Evolutionary conservation across 805 yeast species (phyloP), one percentile per base, ranked within the genome.

Genomic region (Candida silvatica): DNA sequence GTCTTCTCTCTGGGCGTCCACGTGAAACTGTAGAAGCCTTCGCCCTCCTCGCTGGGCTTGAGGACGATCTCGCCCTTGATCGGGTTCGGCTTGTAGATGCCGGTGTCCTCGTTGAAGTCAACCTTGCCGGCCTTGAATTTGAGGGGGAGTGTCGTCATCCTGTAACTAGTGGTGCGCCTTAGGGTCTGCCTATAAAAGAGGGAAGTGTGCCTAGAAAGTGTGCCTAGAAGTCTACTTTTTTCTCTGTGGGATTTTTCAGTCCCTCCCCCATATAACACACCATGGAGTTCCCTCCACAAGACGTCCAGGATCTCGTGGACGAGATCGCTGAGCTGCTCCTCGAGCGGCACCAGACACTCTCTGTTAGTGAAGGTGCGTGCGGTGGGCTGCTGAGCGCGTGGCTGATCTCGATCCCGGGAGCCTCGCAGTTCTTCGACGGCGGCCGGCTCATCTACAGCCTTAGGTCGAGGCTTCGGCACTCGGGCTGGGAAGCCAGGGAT

Each of bases 331-430:
- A 53, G 24, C 61, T 77, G 4, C 64, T 85, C 17, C 57, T 71
- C 15, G 51, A 54, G 15, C 62, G 76, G 19, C 56, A 66, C 11
- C 77, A 79, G 51, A 81, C 94, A 1, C 59, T 85, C 17, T 83
- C 94, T 0, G 80, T 82, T 1, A 77, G 88, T 5, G 95, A 85
- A 48, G 87, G 88, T 3, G 94, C 95, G 0, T 85, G 95, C 54
- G 95, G 95, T 6, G 95, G 95, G 0, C 65, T 85, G 12, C 60
- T 85, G 6, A 78, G 92, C 3, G 83, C 94, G 1, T 84, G 82
- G 48, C 54, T 85, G 16, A 86, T 86, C 5, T 72, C 90, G 1
- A 75, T 82, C 3, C 88, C 94, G 0, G 95, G 95, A 4, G 95
- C 95, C 0, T 80, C 92, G 7, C 61, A 67, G 39, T 86, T 81